Evolutionary conservation across 2,329 filamentous ascomycete species (phyloP), one percentile per base, ranked within the genome.

Genomic region (Fonsecaea multimorphosa): DNA sequence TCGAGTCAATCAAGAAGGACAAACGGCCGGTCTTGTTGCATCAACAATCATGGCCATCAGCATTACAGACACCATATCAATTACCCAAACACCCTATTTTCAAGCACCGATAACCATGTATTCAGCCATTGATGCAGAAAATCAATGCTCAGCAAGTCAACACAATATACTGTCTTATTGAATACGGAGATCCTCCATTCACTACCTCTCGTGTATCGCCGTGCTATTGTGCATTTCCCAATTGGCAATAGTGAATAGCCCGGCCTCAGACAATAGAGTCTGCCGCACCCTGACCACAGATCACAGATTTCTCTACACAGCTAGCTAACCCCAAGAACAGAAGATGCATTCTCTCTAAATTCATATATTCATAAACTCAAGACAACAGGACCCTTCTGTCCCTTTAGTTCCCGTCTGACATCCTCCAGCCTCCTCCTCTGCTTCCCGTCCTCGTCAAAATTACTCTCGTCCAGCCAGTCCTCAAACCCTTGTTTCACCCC

Each of bases 371-470:
- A 22, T 2, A 62, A 1, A 16, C 61, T 38, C 34, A 69, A 32
- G 22, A 53, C 46, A 6, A 65, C 56, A 27, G 62, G 65, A 1
- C 67, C 65, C 32, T 49, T 55, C 54, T 66, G 57, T 0, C 44
- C 38, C 16, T 34, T 16, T 49, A 64, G 12, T 29, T 49, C 32
- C 34, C 54, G 58, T 66, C 77, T 74, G 38, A 80, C 67, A 1
- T 76, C 73, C 55, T 77, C 76, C 65, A 89, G 65, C 29, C 72
- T 80, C 69, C 71, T 81, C 62, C 73, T 80, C 75, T 89, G 87
- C 59, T 71, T 78, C 0, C 85, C 86, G 1, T 82, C 71, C 6
- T 74, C 74, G 70, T 87, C 83, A 71, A 89, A 89, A 72, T 89
- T 89, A 0, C 71, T 75, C 12, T 78, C 74, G 19, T 76, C 76